Conservation (phyloP, 2,329 filamentous ascomycete genomes). For the Hypoxylon sp. region DNA sequence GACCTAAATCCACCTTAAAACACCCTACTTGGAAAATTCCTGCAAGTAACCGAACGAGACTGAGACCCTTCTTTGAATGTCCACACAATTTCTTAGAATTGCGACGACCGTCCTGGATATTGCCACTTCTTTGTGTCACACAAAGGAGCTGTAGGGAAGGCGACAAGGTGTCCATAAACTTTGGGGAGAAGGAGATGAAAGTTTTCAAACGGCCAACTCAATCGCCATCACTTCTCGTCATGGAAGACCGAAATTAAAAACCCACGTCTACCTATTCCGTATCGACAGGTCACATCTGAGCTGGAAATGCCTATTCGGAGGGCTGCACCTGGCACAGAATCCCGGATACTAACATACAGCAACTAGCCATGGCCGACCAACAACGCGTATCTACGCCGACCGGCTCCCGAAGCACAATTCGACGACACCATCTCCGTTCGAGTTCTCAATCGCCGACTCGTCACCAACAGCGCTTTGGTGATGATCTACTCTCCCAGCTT, state of each 20-base stretch:
- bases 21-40: slow-evolving; percentile 15
- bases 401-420: slow-evolving; percentile 57
- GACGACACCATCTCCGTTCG: slow-evolving; percentile 58
- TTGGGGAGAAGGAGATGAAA: slow-evolving; percentile 46
- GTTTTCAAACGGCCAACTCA: slow-evolving; percentile 41
- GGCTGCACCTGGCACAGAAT: slow-evolving; percentile 34
- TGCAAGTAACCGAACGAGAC: slow-evolving; percentile 43
- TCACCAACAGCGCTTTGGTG: slow-evolving; percentile 60
- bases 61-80: slow-evolving; percentile 43
- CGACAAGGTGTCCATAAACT: slow-evolving; percentile 27
- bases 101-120: slow-evolving; percentile 41
- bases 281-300: slow-evolving; percentile 44
- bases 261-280: slow-evolving; percentile 16
- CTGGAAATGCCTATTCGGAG: slow-evolving; percentile 41
- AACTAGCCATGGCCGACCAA: slow-evolving; percentile 54
- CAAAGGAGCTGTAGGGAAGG: slow-evolving; percentile 34
- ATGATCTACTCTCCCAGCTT: slow-evolving; percentile 74
- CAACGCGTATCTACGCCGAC: slow-evolving; percentile 53
- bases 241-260: slow-evolving; percentile 49
- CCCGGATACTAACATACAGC: slow-evolving; percentile 48
- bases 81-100: slow-evolving; percentile 43
- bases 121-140: slow-evolving; percentile 37
- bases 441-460: slow-evolving; percentile 63
- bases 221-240: slow-evolving; percentile 41
- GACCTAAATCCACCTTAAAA: slow-evolving; percentile 26